phyloP scores from a whole-genome alignment of 129 eudicot genomes.

The Kitagawia praeruptora region DNA sequence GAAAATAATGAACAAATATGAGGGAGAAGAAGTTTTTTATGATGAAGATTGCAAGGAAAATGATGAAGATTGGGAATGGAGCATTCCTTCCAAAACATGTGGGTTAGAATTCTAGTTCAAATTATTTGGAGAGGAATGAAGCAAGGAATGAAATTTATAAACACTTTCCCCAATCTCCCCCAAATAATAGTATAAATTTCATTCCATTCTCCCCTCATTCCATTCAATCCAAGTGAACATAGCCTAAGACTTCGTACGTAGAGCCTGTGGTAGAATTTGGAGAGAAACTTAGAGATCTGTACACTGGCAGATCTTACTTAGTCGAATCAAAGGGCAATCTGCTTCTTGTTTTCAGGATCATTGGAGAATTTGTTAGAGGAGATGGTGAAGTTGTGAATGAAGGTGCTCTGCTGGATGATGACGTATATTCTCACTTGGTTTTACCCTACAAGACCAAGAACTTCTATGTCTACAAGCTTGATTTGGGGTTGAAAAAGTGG shows the following conservation, averaged over 20 bases:
- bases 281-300: neutral
- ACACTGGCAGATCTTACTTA: neutral
- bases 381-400: constrained; percentile 11
- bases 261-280: neutral
- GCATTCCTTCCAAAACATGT: no score
- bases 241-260: neutral
- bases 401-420: constrained; percentile 4
- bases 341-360: constrained; percentile 4
- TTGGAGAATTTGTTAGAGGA: constrained; percentile 15
- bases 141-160: no score
- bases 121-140: no score
- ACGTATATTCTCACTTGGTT: constrained; percentile 1
- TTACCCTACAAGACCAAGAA: constrained; percentile 17
- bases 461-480: constrained; percentile 7
- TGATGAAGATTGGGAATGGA: no score
- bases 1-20: no score
- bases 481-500: neutral
- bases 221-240: no score
- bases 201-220: no score
- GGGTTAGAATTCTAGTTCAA: no score
- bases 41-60: no score
- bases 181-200: no score
- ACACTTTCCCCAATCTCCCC: no score
- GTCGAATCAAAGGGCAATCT: neutral
- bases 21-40: no score